Conservation (phyloP, 2,329 filamentous ascomycete genomes). For the Fusarium sp. region DNA sequence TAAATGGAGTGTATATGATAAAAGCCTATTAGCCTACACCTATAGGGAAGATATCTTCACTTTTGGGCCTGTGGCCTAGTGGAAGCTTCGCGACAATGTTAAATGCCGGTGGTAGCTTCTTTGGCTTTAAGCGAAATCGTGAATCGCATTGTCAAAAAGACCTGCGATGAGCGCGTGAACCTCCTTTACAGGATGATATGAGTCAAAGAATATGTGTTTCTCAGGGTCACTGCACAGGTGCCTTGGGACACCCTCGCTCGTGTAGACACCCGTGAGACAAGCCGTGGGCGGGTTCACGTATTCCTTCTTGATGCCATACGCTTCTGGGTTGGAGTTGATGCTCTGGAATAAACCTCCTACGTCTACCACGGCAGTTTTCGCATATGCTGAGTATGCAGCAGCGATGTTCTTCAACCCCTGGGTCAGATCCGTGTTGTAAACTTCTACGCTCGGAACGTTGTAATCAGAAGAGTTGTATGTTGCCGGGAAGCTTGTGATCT, state of each 20-base stretch:
- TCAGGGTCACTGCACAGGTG: slow-evolving; percentile 30
- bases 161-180: slow-evolving; percentile 23
- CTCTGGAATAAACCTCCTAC: slow-evolving; percentile 7
- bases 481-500: slow-evolving; percentile 21
- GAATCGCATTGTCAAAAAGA: slow-evolving; percentile 16
- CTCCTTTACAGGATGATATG: slow-evolving; percentile 28
- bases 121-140: background rate
- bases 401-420: slow-evolving; percentile 10
- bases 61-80: too few relatives aligned
- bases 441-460: slow-evolving; percentile 11
- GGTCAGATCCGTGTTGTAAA: slow-evolving; percentile 2
- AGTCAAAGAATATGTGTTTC: slow-evolving; percentile 32
- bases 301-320: slow-evolving; percentile 14
- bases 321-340: background rate
- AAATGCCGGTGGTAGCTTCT: too few relatives aligned
- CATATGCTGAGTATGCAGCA: slow-evolving; percentile 20
- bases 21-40: too few relatives aligned
- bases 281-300: slow-evolving; percentile 32
- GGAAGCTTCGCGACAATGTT: too few relatives aligned
- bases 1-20: too few relatives aligned
- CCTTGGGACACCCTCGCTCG: slow-evolving; percentile 22
- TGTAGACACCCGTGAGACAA: slow-evolving; percentile 27
- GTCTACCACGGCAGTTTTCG: slow-evolving; percentile 12
- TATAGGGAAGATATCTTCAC: too few relatives aligned
- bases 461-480: slow-evolving; percentile 26